Base-by-base conservation (phyloP, 1,139 yeast genomes). In the Yamadazyma dushanensis region DNA sequence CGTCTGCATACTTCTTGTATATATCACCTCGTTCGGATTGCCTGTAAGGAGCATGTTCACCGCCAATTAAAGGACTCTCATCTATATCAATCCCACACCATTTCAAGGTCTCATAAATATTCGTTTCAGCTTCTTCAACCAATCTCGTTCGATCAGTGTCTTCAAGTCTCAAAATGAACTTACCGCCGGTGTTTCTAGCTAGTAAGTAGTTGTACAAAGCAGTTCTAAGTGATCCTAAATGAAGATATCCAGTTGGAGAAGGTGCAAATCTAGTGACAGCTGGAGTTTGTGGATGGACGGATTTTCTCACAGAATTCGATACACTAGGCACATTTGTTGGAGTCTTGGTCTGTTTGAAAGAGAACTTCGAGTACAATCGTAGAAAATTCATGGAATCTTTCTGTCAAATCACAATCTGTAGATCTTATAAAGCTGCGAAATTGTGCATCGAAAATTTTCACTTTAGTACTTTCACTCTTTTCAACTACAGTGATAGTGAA, bases 261-360 rank as follows among this genome's bases (percentile, higher is more conserved):
- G 99, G 98, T 0, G 99, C 99, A 62, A 92, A 92, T 47, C 99
- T 66, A 2, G 97, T 88, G 44, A 96, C 62, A 0, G 83, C 96
- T 0, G 96, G 95, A 0, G 51, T 32, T 1, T 44, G 43, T 1
- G 82, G 80, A 26, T 76, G 81, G 3, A 65, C 51, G 15, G 62
- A 49, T 26, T 15, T 14, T 15, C 8, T 16, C 5, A 16, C 11
- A 9, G 15, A 10, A 8, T 22, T 22, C 21, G 33, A 8, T n/a
- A n/a, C 16, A 7, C 19, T 16, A 10, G 25, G 14, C 3, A 9
- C 26, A 2, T 18, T 9, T 9, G 13, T 14, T 4, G 17, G 26
- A 18, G 8, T 28, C 4, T 16, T 16, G 13, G 27, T n/a, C 16
- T 24, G 21, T 19, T 35, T 37, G 10, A 40, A 31, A 13, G 31